Evolutionary conservation across 768 basidiomycete species (phyloP).

Genomic region (Lanmaoa rubissima): DNA sequence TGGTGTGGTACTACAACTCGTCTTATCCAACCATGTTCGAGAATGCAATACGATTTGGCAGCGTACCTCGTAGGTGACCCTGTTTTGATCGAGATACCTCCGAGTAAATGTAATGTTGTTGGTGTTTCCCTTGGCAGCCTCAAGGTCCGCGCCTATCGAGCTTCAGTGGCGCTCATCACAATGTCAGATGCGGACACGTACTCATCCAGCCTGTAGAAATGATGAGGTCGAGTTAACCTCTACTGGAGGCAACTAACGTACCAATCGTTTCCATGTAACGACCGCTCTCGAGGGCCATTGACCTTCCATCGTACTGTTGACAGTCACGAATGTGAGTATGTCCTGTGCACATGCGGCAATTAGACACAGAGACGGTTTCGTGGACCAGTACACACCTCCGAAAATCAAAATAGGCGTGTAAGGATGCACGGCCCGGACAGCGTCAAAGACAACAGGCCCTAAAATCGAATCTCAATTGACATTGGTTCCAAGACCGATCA

Average conservation of each 20-base stretch:
- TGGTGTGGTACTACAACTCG: constrained; percentile 61
- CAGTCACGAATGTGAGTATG: constrained; percentile 43
- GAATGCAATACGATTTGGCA: neutral
- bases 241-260: constrained; percentile 26
- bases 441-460: constrained; percentile 74
- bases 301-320: constrained; percentile 22
- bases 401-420: constrained; percentile 78
- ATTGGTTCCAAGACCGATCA: neutral
- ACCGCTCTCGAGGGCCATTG: constrained; percentile 66
- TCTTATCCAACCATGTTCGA: neutral
- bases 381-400: constrained; percentile 46
- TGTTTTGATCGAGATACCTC: constrained; percentile 79
- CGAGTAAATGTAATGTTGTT: constrained; percentile 62
- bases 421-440: constrained; percentile 70
- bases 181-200: constrained; percentile 27
- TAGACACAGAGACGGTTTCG: neutral
- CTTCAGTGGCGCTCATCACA: neutral
- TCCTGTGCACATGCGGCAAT: constrained; percentile 34
- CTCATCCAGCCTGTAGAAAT: constrained; percentile 55
- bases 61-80: constrained; percentile 70
- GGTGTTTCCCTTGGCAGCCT: constrained; percentile 33
- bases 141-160: constrained; percentile 47
- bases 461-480: neutral
- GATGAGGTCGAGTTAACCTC: neutral
- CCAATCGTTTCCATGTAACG: constrained; percentile 93